phyloP scores from a whole-genome alignment of 108 stramenopile species.

The Cyclostephanos tholiformis region DNA sequence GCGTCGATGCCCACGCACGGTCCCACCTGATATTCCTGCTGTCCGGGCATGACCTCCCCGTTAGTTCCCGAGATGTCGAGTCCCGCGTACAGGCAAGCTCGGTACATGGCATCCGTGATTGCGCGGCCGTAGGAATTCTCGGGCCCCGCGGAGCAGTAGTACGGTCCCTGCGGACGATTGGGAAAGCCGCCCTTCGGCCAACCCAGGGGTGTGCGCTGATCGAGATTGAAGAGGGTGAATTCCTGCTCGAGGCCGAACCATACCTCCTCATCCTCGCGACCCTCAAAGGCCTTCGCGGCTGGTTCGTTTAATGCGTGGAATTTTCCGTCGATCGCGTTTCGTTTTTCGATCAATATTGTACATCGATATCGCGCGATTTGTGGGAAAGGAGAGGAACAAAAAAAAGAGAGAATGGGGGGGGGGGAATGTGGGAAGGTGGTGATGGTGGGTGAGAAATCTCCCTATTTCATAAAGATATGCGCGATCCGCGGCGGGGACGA shows the following conservation, averaged over 20 bases:
- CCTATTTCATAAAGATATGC: too few species aligned
- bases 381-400: too few species aligned
- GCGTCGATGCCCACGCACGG: constrained; percentile 98
- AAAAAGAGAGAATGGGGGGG: neutral
- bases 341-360: too few species aligned
- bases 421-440: neutral
- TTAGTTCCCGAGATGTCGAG: constrained; percentile 95
- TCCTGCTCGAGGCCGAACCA: constrained; percentile 99
- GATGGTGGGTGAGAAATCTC: too few species aligned
- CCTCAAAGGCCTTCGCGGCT: constrained; percentile 81
- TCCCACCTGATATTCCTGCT: constrained; percentile 98
- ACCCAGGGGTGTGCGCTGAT: constrained; percentile 90
- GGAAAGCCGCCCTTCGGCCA: constrained; percentile 95
- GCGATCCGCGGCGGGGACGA: too few species aligned
- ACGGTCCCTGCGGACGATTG: constrained; percentile 90
- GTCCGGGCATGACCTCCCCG: constrained; percentile 99
- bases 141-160: constrained; percentile 96
- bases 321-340: too few species aligned
- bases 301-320: too few species aligned
- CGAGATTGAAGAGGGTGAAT: constrained; percentile 97
- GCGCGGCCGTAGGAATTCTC: constrained; percentile 94
- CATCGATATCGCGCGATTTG: too few species aligned
- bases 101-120: constrained; percentile 94
- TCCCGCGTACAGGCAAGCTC: constrained; percentile 94
- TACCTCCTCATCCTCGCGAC: constrained; percentile 75